Evolutionary conservation across 768 basidiomycete species (phyloP), one percentile per base, ranked within the genome.

Genomic region (Kwoniella mangroviensis): DNA sequence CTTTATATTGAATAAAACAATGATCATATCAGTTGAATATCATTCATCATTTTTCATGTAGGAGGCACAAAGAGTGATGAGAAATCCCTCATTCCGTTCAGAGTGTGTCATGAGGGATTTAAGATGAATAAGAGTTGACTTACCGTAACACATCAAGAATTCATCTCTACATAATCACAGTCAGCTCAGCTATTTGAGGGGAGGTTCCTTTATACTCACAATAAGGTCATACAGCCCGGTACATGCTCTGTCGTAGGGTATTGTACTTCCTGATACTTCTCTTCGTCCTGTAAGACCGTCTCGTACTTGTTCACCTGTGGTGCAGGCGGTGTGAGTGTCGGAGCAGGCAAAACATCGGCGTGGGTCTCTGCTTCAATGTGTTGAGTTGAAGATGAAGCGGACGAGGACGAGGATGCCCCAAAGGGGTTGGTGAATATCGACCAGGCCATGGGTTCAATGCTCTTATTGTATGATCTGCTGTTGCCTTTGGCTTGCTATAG

Each of bases 181-280:
- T 22, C 28, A 58, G 22, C 15, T 58, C 15, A 45, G 15, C 13
- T 58, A 1, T 0, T 7, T 34, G 6, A 34, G 34, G 34, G 34
- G 34, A 34, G 34, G 34, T 26, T 24, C 3, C 54, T 6, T 22
- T 15, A 10, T 7, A 73, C 82, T 67, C 65, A 83, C 82, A 83
- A 77, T 21, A 92, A 85, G 60, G 85, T 88, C 84, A 92, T 87
- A 82, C 94, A 97, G 72, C 89, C 86, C 22, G 94, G 94, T 43
- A 93, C 88, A 69, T 95, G 93, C 5, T 89, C 90, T 17, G 88
- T 82, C 0, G 89, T 90, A 7, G 92, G 93, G 78, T 94, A 81
- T 65, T 80, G 79, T 45, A 64, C 52, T 11, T 71, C 79, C 69
- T 83, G 82, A 73, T 82, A 79, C 63, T 59, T 57, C 58, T 77